phyloP scores from a whole-genome alignment of 805 yeast species.

The Wickerhamomyces canadensis region DNA sequence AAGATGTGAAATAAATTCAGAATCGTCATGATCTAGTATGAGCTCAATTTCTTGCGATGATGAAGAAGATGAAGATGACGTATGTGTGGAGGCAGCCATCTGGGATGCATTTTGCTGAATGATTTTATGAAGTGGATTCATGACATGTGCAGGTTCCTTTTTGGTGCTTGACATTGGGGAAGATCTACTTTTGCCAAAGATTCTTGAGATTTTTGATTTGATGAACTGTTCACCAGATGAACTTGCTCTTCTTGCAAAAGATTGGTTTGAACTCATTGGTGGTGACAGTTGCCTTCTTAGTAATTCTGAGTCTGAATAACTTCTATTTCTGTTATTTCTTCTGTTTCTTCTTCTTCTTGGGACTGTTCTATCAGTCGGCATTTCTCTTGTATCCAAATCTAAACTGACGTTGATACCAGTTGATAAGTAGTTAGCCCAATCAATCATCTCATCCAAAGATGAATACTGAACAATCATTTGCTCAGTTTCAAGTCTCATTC shows the following conservation, averaged over 20 bases:
- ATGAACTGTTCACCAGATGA: conserved; percentile 9
- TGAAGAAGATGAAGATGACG: conserved; percentile 3
- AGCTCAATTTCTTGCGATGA: neutral
- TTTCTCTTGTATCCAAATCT: conserved; percentile 64
- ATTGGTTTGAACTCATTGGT: conserved; percentile 5
- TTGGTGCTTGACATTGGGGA: no score
- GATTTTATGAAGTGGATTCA: neutral
- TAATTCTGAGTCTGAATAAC: conserved; percentile 23
- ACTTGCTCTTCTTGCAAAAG: conserved; percentile 15
- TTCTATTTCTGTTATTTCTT: conserved; percentile 21
- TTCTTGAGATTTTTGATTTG: conserved; percentile 7
- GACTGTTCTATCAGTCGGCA: conserved; percentile 75
- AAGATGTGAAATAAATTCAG: no score
- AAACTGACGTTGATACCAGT: conserved; percentile 77
- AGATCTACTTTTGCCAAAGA: no score
- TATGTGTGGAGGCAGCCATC: no score
- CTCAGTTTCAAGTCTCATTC: conserved; percentile 78
- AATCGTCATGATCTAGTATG: neutral
- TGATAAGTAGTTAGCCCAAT: conserved; percentile 70
- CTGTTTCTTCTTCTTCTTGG: conserved; percentile 65
- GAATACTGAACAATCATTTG: conserved; percentile 70
- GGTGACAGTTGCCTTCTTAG: conserved; percentile 22
- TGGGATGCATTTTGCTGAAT: conserved; percentile 2
- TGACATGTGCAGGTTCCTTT: no score
- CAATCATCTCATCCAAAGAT: conserved; percentile 59